Conservation (phyloP, 139 green algal genomes). For the Pedinophyceae sp. region DNA sequence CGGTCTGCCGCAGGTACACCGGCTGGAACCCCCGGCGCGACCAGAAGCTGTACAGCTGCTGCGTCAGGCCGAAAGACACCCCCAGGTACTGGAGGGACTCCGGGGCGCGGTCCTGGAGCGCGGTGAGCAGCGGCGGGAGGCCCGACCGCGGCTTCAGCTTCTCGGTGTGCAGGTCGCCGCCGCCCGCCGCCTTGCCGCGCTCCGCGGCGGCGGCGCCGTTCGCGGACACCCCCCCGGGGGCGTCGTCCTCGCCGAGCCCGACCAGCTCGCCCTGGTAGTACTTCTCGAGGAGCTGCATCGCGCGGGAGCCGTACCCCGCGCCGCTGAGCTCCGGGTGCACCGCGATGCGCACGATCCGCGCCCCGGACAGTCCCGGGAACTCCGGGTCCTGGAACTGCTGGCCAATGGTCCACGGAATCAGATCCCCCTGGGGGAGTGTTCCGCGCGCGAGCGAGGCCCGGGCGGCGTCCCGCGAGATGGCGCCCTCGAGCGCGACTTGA, state of each 20-base stretch:
- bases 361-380: slow-evolving; percentile 78
- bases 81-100: slow-evolving; percentile 89
- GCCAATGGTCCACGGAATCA: slow-evolving; percentile 93
- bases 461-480: slow-evolving; percentile 52
- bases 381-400: slow-evolving; percentile 69
- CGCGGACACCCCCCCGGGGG: background rate
- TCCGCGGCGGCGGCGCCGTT: background rate
- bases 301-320: slow-evolving; percentile 71
- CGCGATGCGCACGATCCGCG: slow-evolving; percentile 85
- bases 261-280: slow-evolving; percentile 47
- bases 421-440: slow-evolving; percentile 74
- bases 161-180: slow-evolving; percentile 46
- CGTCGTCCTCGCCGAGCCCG: slow-evolving; percentile 2
- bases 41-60: slow-evolving; percentile 90
- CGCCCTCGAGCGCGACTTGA: slow-evolving; percentile 80
- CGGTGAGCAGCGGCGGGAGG: slow-evolving; percentile 76
- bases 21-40: slow-evolving; percentile 46
- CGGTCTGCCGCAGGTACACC: slow-evolving; percentile 83
- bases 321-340: slow-evolving; percentile 75
- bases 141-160: slow-evolving; percentile 44
- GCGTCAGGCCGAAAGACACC: slow-evolving; percentile 79
- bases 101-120: slow-evolving; percentile 49
- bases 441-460: slow-evolving; percentile 53
- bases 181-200: slow-evolving; percentile 7
- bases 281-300: slow-evolving; percentile 35